phyloP scores from a whole-genome alignment of 164 flowering plant species.

The Platanus orientalis region DNA sequence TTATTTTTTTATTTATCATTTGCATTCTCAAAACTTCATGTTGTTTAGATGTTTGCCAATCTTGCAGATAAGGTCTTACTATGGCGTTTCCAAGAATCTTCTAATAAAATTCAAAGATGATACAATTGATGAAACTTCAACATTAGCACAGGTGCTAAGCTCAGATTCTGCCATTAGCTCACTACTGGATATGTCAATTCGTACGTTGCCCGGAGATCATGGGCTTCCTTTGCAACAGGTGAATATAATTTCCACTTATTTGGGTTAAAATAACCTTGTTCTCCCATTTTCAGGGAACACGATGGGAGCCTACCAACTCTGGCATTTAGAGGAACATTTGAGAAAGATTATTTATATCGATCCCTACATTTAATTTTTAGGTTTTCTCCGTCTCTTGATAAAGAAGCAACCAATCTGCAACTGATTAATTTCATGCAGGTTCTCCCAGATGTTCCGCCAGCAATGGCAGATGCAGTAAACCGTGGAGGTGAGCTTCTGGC shows the following conservation, averaged over 20 bases:
- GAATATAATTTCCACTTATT: constrained; percentile 7
- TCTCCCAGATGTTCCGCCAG: constrained; percentile 87
- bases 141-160: constrained; percentile 70
- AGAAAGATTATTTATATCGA: background rate
- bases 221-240: constrained; percentile 91
- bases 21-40: background rate
- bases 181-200: constrained; percentile 78
- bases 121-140: constrained; percentile 78
- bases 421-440: constrained; percentile 36
- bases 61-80: constrained; percentile 73
- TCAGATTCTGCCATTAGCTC: constrained; percentile 80
- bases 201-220: constrained; percentile 80
- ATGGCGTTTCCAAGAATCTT: constrained; percentile 84
- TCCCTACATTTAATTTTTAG: background rate
- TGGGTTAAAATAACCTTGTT: background rate
- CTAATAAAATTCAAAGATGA: constrained; percentile 90
- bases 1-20: no score
- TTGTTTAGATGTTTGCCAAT: constrained; percentile 3
- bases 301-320: background rate
- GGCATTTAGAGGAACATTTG: background rate
- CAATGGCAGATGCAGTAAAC: constrained; percentile 88
- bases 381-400: no score
- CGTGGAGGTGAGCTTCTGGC: constrained; percentile 77
- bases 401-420: background rate
- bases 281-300: background rate